These are phyloP conservation scores for Russula abietina DNA, from an alignment of 768 basidiomycete species.

Conservation along the genomic window DNA sequence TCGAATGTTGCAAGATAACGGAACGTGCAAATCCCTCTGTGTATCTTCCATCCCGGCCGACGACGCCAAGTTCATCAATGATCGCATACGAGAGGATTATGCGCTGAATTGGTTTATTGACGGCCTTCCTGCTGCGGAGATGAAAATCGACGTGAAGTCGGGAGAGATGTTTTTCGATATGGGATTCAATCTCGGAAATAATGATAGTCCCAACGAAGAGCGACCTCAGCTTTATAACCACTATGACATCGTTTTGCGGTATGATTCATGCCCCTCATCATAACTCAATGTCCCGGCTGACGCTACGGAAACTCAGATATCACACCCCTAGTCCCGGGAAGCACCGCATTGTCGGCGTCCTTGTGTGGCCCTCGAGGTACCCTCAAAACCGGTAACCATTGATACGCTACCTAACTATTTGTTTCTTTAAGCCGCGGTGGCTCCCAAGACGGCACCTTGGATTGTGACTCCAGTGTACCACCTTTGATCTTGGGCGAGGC, in stretches of 20 bases:
- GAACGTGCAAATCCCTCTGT: slow-evolving; percentile 75
- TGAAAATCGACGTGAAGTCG: slow-evolving; percentile 74
- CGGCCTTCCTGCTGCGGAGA: slow-evolving; percentile 89
- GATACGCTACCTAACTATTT: not conserved
- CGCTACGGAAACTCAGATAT: slow-evolving; percentile 48
- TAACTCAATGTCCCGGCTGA: not conserved
- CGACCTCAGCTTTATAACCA: slow-evolving; percentile 83
- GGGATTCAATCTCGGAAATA: slow-evolving; percentile 85
- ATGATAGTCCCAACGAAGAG: slow-evolving; percentile 53
- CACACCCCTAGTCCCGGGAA: slow-evolving; percentile 63
- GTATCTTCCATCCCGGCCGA: slow-evolving; percentile 50
- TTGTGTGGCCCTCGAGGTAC: slow-evolving; percentile 69
- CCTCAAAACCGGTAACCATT: not conserved
- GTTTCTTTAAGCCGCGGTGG: slow-evolving; percentile 53
- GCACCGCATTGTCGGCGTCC: slow-evolving; percentile 87
- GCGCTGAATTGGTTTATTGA: slow-evolving; percentile 93
- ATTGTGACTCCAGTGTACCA: slow-evolving; percentile 44
- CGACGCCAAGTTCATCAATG: slow-evolving; percentile 85
- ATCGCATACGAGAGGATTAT: slow-evolving; percentile 87
- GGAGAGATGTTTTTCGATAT: slow-evolving; percentile 89
- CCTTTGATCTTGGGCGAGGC: slow-evolving; percentile 61
- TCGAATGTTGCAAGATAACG: slow-evolving; percentile 71
- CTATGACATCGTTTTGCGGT: slow-evolving; percentile 81
- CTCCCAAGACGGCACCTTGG: slow-evolving; percentile 42
- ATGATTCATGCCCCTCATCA: slow-evolving; percentile 19